Conservation (phyloP, 2,329 filamentous ascomycete species). For the Stagonosporopsis cucurbitacearum region DNA sequence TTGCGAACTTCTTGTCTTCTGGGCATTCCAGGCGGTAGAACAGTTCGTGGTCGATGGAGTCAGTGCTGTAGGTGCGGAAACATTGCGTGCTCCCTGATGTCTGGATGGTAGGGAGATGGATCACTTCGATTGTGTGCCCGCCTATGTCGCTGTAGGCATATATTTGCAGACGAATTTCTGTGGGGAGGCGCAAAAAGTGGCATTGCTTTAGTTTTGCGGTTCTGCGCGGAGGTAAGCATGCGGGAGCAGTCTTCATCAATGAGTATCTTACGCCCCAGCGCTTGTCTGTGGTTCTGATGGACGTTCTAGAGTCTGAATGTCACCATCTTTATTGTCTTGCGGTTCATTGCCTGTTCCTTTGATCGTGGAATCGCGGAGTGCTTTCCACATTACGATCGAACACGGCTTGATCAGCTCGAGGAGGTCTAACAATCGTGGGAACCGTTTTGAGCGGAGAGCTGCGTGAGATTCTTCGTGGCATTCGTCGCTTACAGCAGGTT, state of each 20-base stretch:
- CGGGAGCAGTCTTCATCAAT: too few species aligned
- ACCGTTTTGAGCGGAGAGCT: neutral
- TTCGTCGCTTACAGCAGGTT: neutral
- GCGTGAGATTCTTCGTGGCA: neutral
- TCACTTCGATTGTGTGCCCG: neutral
- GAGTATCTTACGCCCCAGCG: neutral
- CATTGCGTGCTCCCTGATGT: neutral
- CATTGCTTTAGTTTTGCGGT: neutral
- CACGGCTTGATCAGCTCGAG: neutral
- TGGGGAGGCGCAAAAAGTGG: neutral
- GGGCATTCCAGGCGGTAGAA: neutral
- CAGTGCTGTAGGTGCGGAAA: neutral
- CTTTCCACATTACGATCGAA: neutral
- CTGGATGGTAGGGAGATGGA: neutral
- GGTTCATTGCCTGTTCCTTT: neutral
- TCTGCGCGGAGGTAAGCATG: neutral
- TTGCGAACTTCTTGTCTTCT: neutral
- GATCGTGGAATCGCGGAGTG: neutral
- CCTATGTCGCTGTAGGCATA: conserved; percentile 1
- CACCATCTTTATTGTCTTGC: neutral
- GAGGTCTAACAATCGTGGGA: neutral
- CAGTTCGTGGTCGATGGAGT: neutral
- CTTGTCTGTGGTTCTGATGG: neutral
- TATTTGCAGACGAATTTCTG: conserved; percentile 2
- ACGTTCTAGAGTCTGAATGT: neutral